Base-by-base conservation (phyloP, 768 basidiomycete genomes). In the Hygrophoropsis aurantiaca region DNA sequence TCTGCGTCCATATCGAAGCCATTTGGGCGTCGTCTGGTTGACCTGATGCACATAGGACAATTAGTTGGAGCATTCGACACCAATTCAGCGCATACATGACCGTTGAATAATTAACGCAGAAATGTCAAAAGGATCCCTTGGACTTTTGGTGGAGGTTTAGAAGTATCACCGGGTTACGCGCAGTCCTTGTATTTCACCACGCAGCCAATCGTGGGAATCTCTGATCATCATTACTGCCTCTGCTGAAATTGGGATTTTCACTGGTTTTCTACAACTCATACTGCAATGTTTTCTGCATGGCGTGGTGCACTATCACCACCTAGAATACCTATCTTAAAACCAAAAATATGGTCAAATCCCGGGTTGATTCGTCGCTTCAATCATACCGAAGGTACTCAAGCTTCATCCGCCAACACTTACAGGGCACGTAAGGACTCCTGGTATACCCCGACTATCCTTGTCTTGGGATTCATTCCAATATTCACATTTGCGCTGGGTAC, bases 401-500 rank as follows among this genome's bases (percentile, higher is more conserved):
- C 36, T 25, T 13, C 55, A 19, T 72, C 74, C 19, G 71, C 79
- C 6, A 57, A 73, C 10, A 64, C 71, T 42, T 87, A 87, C 66
- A 78, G 73, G 47, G 73, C 81, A 23, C 75, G 78, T 47, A 77
- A 76, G 48, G 74, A 81, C 46, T 73, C 82, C 46, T 81, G 81
- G 74, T 60, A 86, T 13, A 88, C 70, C 35, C 85, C 88, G 2
- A 82, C 85, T 8, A 79, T 90, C 73, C 52, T 89, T 16, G 66
- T 92, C 24, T 71, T 94, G 49, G 90, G 90, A 25, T 78, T 88
- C 55, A 88, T 97, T 46, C 97, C 97, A 1, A 71, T 97, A 50
- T 84, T 97, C 61, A 92, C 93, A 0, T 92, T 94, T 55, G 87
- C 78, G 13, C 73, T 99, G 51, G 95, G 97, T 15, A 80, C 82